Evolutionary conservation across 495 filamentous ascomycete genomes (phyloP), one percentile per base, ranked within the genome.

Genomic region (Opeltia flavorubescens): DNA sequence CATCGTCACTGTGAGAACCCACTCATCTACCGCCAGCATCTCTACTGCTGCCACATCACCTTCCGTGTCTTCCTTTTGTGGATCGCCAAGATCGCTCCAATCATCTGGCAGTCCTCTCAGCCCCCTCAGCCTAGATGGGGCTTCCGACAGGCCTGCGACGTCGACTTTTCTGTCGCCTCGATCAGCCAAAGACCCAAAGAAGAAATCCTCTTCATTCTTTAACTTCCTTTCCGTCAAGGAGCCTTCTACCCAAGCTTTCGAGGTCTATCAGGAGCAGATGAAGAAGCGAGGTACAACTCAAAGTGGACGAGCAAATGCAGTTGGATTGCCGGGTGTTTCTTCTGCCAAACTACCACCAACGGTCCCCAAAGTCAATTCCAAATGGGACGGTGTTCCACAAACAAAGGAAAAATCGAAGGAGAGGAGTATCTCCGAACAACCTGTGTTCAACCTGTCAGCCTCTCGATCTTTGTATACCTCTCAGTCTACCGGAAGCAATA

Each of bases 321-420:
- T 55, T n/a, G 59, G 50, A 6, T 15, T 66, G 24, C 55, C 57
- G 6, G 58, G 61, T 27, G 55, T 68, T 2, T 63, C 68, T 9
- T 54, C 56, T 6, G 55, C 60, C 28, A 70, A 65, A 48, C 56
- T 72, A 23, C 68, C 68, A 11, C 41, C 56, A 12, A 57, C 49
- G 11, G 67, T 71, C 2, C 68, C 68, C 13, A 69, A 65, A 46
- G 68, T 70, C 25, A 72, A 72, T 45, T 61, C 64, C 8, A 71
- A 65, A 50, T 72, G 68, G 68, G 63, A 72, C 52, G 68, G 68
- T 23, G 47, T 70, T 17, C 68, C 68, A 18, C 59, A 63, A 21
- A 48, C 53, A 43, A 58, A 55, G 38, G 55, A 55, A 17, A 55
- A 38, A 35, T 48, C 46, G 47, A 63, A 67, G 51, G 26, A 61